A percentile compares a stretch with the other conserved stretches of the same genome.
phyloP scores from a whole-genome alignment of 257 asterid species.

The Rehmannia glutinosa region DNA sequence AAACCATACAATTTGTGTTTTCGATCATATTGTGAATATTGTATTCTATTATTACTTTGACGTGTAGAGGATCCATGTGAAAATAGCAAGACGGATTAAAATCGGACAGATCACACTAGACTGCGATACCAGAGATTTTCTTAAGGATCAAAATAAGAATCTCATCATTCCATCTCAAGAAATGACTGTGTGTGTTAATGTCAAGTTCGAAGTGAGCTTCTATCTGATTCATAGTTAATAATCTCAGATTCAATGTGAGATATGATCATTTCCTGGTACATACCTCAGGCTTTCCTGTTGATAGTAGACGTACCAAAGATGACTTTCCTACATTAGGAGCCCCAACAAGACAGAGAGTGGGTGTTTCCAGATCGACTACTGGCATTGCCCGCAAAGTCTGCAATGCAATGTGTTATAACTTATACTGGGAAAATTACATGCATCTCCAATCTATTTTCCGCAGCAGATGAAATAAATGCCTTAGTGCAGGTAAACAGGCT shows the following conservation, averaged over 20 bases:
- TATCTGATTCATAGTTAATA: neutral
- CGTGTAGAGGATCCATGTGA: constrained; percentile 1
- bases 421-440: constrained; percentile 3
- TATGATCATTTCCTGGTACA: constrained; percentile 15
- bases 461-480: neutral
- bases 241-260: constrained; percentile 1
- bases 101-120: neutral
- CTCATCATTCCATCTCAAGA: constrained; percentile 14
- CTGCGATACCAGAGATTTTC: neutral
- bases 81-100: constrained; percentile 11
- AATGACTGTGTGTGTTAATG: neutral
- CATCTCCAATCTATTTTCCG: neutral
- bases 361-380: constrained; percentile 79
- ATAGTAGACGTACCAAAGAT: constrained; percentile 90
- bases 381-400: constrained; percentile 98
- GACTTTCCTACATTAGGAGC: constrained; percentile 99
- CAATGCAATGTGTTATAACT: constrained; percentile 19
- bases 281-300: constrained; percentile 99
- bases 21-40: neutral
- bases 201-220: constrained; percentile 3
- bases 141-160: neutral
- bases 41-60: neutral
- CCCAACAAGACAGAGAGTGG: constrained; percentile 96
- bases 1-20: neutral
- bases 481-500: neutral